A percentile compares a stretch with the other conserved stretches of the same genome.
These are phyloP conservation scores for Saccharomyces paradoxus DNA, from an alignment of 805 yeast species.

Conservation along the genomic window DNA sequence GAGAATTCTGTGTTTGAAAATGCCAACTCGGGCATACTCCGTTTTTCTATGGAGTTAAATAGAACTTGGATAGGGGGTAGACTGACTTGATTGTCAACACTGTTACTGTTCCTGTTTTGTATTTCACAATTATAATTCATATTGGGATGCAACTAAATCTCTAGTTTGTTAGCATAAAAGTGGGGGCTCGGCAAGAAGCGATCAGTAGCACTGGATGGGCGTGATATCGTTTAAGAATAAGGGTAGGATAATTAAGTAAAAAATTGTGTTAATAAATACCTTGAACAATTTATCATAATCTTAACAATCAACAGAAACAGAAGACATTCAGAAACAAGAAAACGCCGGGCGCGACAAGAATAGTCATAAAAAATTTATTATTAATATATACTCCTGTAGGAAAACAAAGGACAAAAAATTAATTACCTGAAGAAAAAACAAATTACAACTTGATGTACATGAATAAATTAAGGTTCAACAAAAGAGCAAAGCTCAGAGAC, in stretches of 20 bases:
- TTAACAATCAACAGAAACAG: neutral
- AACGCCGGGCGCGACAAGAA: neutral
- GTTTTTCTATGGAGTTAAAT: constrained; percentile 6
- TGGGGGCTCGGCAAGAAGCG: neutral
- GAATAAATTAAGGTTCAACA: neutral
- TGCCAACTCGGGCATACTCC: neutral
- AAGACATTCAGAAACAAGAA: neutral
- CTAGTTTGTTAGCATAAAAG: neutral
- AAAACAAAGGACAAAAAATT: neutral
- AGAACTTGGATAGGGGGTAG: constrained; percentile 12
- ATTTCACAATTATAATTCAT: neutral
- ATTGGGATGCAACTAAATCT: neutral
- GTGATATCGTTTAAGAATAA: neutral
- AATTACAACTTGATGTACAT: neutral
- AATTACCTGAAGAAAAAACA: neutral
- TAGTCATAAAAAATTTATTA: neutral
- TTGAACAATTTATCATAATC: neutral
- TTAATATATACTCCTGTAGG: neutral
- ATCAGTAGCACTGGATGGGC: neutral
- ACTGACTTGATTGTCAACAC: constrained; percentile 3
- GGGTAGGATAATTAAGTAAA: neutral
- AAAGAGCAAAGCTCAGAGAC: neutral
- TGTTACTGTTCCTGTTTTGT: neutral
- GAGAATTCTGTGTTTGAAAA: neutral
- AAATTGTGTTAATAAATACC: neutral